These are phyloP conservation scores for Sarocladium brachiariae DNA, from an alignment of 2,329 filamentous ascomycete genomes.

Conservation along the genomic window DNA sequence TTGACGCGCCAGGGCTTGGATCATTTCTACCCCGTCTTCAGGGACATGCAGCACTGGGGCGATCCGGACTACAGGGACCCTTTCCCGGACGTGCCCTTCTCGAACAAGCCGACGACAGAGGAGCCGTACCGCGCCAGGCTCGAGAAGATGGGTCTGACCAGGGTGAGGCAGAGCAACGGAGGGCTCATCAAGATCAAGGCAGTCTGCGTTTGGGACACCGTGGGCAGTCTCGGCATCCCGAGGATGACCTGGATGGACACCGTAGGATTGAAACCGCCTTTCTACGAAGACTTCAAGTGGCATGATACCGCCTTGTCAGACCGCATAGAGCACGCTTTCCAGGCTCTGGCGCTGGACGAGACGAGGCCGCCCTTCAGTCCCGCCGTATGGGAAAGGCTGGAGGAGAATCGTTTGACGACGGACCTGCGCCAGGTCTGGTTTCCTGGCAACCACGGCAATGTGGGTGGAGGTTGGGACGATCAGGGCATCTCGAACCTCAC, in stretches of 20 bases:
- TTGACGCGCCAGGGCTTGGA: slow-evolving; percentile 39
- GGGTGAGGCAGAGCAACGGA: slow-evolving; percentile 32
- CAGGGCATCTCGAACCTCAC: slow-evolving; percentile 36
- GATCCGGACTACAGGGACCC: slow-evolving; percentile 37
- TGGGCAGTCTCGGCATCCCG: slow-evolving; percentile 38
- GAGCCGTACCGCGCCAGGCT: slow-evolving; percentile 39
- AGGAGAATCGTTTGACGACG: slow-evolving; percentile 29
- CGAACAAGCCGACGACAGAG: slow-evolving; percentile 40
- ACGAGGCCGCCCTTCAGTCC: slow-evolving; percentile 47
- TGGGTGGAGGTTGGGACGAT: slow-evolving; percentile 49
- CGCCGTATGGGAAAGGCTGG: slow-evolving; percentile 45
- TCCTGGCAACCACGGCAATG: slow-evolving; percentile 45
- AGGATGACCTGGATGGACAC: slow-evolving; percentile 38
- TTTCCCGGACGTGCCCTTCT: slow-evolving; percentile 40
- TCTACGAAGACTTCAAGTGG: slow-evolving; percentile 37
- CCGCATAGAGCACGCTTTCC: slow-evolving; percentile 50
- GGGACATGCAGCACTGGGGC: slow-evolving; percentile 49
- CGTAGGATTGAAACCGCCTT: slow-evolving; percentile 36
- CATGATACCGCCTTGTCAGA: slow-evolving; percentile 47
- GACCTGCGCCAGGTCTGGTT: slow-evolving; percentile 48
- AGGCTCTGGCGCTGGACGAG: slow-evolving; percentile 53
- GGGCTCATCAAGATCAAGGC: slow-evolving; percentile 38
- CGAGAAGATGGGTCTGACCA: slow-evolving; percentile 35
- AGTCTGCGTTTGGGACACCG: slow-evolving; percentile 41
- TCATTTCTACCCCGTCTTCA: slow-evolving; percentile 48